Evolutionary conservation across 352 stramenopile species (phyloP).

Genomic region (Phytopythium cucurbitacearum): DNA sequence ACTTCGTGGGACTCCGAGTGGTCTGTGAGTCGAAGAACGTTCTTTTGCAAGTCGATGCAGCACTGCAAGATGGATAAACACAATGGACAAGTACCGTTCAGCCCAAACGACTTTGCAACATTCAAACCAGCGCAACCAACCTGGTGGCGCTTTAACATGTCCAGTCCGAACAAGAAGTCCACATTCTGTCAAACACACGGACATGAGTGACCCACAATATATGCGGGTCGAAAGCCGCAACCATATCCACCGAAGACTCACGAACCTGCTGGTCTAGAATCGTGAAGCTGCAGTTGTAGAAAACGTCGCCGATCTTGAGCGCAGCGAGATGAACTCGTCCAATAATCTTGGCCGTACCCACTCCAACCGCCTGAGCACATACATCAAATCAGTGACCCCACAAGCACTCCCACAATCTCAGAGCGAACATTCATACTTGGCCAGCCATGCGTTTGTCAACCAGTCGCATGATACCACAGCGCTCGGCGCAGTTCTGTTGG

Average conservation of each 20-base stretch:
- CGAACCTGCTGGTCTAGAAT: conserved; percentile 82
- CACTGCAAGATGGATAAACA: conserved; percentile 45
- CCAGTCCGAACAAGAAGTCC: conserved; percentile 97
- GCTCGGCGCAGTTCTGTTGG: conserved; percentile 77
- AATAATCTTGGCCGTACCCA: conserved; percentile 96
- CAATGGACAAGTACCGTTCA: neutral
- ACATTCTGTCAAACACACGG: conserved; percentile 69
- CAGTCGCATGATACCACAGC: conserved; percentile 87
- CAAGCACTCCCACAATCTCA: neutral
- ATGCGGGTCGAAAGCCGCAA: neutral
- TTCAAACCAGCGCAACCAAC: conserved; percentile 14
- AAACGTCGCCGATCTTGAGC: conserved; percentile 87
- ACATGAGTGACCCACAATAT: neutral
- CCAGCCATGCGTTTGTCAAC: conserved; percentile 88
- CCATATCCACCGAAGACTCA: neutral
- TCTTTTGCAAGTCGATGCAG: conserved; percentile 94
- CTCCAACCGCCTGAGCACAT: conserved; percentile 82
- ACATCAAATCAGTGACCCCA: conserved; percentile 8
- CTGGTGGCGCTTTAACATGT: conserved; percentile 98
- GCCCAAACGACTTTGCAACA: neutral
- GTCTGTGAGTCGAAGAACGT: conserved; percentile 84
- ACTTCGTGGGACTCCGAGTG: conserved; percentile 67
- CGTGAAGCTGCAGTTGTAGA: conserved; percentile 95
- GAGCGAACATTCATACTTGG: conserved; percentile 49
- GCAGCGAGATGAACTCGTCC: conserved; percentile 92